Percentiles rank a stretch among this genome's conserved stretches.
Conservation (phyloP, 2,329 filamentous ascomycete species). For the Penicillium sp. region DNA sequence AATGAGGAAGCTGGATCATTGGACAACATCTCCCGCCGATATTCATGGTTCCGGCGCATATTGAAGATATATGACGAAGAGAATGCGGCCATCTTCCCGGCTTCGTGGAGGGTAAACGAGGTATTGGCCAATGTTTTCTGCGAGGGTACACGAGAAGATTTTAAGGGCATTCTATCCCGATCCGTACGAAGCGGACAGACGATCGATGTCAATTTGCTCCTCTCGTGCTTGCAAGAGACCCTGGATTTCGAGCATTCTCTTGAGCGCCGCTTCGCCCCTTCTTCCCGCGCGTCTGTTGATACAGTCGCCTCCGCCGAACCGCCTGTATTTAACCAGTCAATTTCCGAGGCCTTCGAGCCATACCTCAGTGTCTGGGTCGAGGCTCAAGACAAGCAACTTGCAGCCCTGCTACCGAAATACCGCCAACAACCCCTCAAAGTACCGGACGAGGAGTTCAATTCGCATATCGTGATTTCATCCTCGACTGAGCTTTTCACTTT, state of each 20-base stretch:
- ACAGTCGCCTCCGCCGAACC: conserved; percentile 77
- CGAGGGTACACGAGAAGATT: conserved; percentile 92
- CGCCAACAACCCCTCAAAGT: conserved; percentile 75
- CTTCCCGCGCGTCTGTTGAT: conserved; percentile 76
- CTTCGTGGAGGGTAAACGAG: conserved; percentile 86
- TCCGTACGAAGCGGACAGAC: conserved; percentile 79
- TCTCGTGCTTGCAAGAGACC: conserved; percentile 90
- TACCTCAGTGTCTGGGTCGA: conserved; percentile 97
- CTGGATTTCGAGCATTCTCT: conserved; percentile 93
- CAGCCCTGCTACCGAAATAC: conserved; percentile 81
- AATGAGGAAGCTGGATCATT: conserved; percentile 95
- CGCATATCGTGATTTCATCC: conserved; percentile 84
- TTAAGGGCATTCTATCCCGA: conserved; percentile 84
- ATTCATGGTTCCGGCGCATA: conserved; percentile 95
- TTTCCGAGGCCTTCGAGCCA: conserved; percentile 95
- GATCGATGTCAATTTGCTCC: conserved; percentile 82
- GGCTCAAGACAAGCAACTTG: conserved; percentile 85
- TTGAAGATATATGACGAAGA: conserved; percentile 95
- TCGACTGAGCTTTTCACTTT: conserved; percentile 97
- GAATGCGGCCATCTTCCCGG: conserved; percentile 81
- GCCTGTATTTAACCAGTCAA: conserved; percentile 80
- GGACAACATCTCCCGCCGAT: conserved; percentile 92
- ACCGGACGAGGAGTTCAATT: conserved; percentile 85
- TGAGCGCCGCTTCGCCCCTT: conserved; percentile 73
- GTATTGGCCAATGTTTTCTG: conserved; percentile 88